Conservation (phyloP, 2,329 filamentous ascomycete genomes). For the Aureobasidium sp. region DNA sequence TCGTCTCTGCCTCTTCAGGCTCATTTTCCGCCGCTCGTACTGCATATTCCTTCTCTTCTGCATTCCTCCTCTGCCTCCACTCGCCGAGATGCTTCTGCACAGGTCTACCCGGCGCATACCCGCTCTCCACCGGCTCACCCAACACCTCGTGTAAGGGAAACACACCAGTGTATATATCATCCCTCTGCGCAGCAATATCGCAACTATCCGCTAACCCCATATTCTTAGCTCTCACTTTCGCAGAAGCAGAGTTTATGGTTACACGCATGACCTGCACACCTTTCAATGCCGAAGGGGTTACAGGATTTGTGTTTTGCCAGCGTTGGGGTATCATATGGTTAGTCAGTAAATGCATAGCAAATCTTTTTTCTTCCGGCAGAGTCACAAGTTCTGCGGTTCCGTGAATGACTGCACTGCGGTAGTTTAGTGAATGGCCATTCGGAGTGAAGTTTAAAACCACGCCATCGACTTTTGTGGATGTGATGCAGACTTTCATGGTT, state of each 20-base stretch:
- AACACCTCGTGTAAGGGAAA: not conserved
- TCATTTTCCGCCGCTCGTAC: not conserved
- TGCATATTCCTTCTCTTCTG: not conserved
- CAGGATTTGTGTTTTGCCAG: not conserved
- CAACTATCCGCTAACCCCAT: constrained; percentile 12
- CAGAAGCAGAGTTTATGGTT: not conserved
- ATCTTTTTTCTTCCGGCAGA: not conserved
- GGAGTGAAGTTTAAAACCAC: constrained; percentile 12
- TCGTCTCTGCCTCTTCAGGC: constrained; percentile 5
- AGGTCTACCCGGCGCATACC: constrained; percentile 1
- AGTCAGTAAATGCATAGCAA: constrained; percentile 7
- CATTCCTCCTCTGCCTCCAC: constrained; percentile 2
- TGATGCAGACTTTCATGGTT: constrained; percentile 8
- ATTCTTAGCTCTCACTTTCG: constrained; percentile 11
- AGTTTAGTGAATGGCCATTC: constrained; percentile 10
- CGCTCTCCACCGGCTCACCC: constrained; percentile 3
- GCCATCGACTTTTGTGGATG: constrained; percentile 12
- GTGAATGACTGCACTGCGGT: constrained; percentile 7
- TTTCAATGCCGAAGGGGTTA: constrained; percentile 6
- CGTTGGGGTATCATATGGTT: constrained; percentile 7
- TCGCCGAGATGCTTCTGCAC: not conserved
- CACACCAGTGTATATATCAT: constrained; percentile 11
- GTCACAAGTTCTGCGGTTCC: not conserved
- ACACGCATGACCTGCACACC: constrained; percentile 6
- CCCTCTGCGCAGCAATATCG: not conserved